Evolutionary conservation across 306 rosid species (phyloP).

Genomic region (Luffa acutangula): DNA sequence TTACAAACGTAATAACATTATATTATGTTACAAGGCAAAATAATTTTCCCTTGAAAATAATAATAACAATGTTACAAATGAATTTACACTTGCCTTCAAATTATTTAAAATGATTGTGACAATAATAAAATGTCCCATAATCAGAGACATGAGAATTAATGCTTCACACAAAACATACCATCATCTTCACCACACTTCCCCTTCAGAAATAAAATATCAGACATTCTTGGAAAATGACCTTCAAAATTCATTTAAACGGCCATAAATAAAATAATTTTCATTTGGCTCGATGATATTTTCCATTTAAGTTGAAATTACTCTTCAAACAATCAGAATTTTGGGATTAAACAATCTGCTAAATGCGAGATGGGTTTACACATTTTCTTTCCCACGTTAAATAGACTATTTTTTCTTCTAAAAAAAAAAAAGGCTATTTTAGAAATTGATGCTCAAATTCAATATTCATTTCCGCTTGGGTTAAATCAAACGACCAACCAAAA

Average conservation of each 20-base stretch:
- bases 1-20: too few species aligned
- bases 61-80: neutral
- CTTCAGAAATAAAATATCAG: neutral
- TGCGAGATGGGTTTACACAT: too few species aligned
- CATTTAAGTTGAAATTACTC: neutral
- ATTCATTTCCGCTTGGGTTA: neutral
- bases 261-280: neutral
- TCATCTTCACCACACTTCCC: neutral
- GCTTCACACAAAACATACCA: neutral
- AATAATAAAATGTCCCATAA: neutral
- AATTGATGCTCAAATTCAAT: neutral
- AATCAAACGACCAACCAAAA: neutral
- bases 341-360: neutral
- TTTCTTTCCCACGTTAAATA: neutral
- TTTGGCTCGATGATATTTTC: neutral
- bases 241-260: neutral
- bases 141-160: neutral
- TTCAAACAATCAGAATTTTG: neutral
- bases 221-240: neutral
- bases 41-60: neutral
- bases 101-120: neutral
- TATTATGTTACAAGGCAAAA: too few species aligned
- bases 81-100: neutral
- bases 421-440: neutral
- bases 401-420: too few species aligned